Evolutionary conservation across 2,329 filamentous ascomycete genomes (phyloP), one percentile per base, ranked within the genome.

Genomic region (Epichloe coenophiala): DNA sequence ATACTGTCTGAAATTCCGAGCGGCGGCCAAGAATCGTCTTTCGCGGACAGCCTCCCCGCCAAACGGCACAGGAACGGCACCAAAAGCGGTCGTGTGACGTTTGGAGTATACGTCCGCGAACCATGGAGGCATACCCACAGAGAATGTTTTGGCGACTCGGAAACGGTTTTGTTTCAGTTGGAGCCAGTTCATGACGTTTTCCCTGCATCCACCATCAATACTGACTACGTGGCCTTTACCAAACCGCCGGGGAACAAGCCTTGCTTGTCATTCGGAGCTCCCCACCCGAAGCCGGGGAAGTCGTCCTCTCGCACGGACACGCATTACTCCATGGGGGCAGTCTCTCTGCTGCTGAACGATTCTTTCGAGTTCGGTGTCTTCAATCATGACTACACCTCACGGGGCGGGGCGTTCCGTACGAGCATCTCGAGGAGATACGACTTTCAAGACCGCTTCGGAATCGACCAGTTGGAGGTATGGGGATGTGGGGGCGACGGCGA

Each of bases 401-500:
- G 79, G 2, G 84, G 84, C 2, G 84, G 85, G 1, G 82, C 83
- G 0, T 88, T 86, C 58, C 73, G 73, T 39, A 72, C 71, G 0
- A 81, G 76, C 53, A 63, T 71, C n/a, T 73, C 75, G 3, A 71
- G 80, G 23, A 70, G 66, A 37, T 73, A 66, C 51, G 71, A 84
- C 63, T 88, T 85, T 64, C 84, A 88, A 61, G 86, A 88, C 55
- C 71, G 83, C 1, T 88, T 89, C 61, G 77, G 82, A 59, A 77
- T 88, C 53, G 80, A 86, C 48, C 80, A 77, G 56, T 65, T 90
- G 35, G 86, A 90, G 62, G 83, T 89, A 11, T 90, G 86, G 86
- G 86, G 86, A 0, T 86, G 83, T 57, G 86, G 86, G 1, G 85
- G 84, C 0, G 81, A 85, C 53, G 79, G 78, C 15, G 87, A 89